Evolutionary conservation across 768 basidiomycete genomes (phyloP), one percentile per base, ranked within the genome.

Genomic region (Tricholoma terreum): DNA sequence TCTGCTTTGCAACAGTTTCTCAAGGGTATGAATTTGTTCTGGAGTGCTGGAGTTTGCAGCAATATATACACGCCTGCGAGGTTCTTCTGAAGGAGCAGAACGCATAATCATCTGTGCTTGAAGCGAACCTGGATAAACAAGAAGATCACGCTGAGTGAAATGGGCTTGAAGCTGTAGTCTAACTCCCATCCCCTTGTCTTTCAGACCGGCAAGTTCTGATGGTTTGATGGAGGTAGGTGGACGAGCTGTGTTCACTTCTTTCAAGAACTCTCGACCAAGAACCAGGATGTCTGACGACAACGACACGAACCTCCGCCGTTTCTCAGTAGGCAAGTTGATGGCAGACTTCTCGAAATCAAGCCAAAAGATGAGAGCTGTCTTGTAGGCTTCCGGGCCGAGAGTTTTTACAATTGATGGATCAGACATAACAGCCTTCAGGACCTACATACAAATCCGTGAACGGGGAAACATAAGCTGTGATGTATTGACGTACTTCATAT

Each of bases 301-400:
- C 1, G 88, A 83, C 15, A 99, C 94, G 61, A 97, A 98, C 59
- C 82, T 85, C 34, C 84, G 77, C 38, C 97, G 84, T 63, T 93
- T 80, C 9, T 78, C 78, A 0, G 87, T 83, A 9, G 93, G 88
- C 11, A 99, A 80, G 69, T 95, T 83, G 60, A 98, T 95, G 8
- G 93, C 96, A 12, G 95, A 98, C 71, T 94, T 94, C 68, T 97
- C 92, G 72, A 99, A 99, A 78, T 98, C 97, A 48, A 90, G 83
- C 83, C 93, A 89, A 73, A 98, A 98, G 58, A 95, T 95, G 21
- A 90, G 79, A 27, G 97, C 94, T 6, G 95, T 94, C 61, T 89
- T 85, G 54, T 83, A 75, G n/a, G 88, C 92, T 67, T 93, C 92
- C 11, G 81, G 82, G 50, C 80, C 82, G 52, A 92, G 80, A 0